Evolutionary conservation across 352 stramenopile species (phyloP).

Genomic region (Hyaloperonospora brassicae): DNA sequence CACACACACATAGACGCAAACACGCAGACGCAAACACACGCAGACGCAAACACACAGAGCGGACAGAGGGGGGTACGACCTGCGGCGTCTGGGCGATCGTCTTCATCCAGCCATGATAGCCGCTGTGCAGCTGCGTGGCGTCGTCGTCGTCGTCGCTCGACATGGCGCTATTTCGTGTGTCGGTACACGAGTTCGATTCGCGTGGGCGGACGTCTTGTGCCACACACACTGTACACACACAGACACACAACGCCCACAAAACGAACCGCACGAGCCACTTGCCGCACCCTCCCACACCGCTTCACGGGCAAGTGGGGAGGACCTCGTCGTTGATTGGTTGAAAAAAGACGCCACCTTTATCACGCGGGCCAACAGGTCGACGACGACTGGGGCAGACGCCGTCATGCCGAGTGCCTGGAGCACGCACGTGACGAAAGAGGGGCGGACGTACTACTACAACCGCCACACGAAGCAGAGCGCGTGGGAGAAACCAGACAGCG

Average conservation of each 20-base stretch:
- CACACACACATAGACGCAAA: no score
- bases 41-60: no score
- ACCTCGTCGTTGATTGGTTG: constrained; percentile 6
- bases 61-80: constrained; percentile 28
- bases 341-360: constrained; percentile 3
- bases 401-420: constrained; percentile 56
- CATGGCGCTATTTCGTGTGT: constrained; percentile 20
- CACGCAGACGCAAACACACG: no score
- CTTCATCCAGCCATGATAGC: constrained; percentile 87
- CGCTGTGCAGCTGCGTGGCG: constrained; percentile 63
- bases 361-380: constrained; percentile 3
- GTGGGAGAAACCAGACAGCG: constrained; percentile 77
- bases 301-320: no score
- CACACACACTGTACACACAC: no score
- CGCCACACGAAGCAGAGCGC: constrained; percentile 78
- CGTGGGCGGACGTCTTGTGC: no score
- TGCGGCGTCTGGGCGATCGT: constrained; percentile 74
- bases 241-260: no score
- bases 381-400: constrained; percentile 3
- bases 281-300: no score
- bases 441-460: constrained; percentile 86
- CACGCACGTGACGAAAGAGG: constrained; percentile 82
- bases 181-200: not conserved
- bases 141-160: constrained; percentile 52
- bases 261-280: no score